Percentiles rank a stretch among this genome's conserved stretches.
Conservation (phyloP, 306 rosid genomes). For the Vigna trinervia region DNA sequence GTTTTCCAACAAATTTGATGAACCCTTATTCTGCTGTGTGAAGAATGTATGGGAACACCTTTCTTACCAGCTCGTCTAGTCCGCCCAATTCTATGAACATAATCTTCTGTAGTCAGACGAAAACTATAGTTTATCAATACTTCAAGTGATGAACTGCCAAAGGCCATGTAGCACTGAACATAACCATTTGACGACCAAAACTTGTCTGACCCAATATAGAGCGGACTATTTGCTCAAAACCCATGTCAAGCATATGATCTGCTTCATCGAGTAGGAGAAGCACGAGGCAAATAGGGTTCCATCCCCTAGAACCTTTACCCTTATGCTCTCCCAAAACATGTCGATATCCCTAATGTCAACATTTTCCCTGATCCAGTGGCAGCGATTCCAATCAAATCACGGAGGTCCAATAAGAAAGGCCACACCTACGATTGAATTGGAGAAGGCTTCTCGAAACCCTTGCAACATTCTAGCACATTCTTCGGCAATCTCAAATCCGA, state of each 20-base stretch:
- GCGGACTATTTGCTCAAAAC: too few species aligned
- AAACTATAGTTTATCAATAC: too few species aligned
- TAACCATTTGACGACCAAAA: too few species aligned
- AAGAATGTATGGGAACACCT: slow-evolving; percentile 96
- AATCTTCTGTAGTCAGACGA: too few species aligned
- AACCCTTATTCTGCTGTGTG: slow-evolving; percentile 78
- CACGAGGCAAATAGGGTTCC: slow-evolving; percentile 83
- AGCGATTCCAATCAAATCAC: slow-evolving; percentile 92
- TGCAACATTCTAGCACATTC: slow-evolving; percentile 79
- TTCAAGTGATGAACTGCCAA: too few species aligned
- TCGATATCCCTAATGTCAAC: slow-evolving; percentile 89
- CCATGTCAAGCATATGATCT: slow-evolving; percentile 94
- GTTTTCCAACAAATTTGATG: neutral
- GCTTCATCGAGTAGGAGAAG: slow-evolving; percentile 99
- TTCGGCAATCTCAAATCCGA: slow-evolving; percentile 66
- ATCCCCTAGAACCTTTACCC: slow-evolving; percentile 62
- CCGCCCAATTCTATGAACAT: too few species aligned
- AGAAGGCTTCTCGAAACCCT: slow-evolving; percentile 78
- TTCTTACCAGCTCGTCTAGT: slow-evolving; percentile 64
- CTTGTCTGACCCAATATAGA: too few species aligned
- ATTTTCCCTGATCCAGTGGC: slow-evolving; percentile 99
- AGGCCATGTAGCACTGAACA: too few species aligned
- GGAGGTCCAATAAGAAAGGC: slow-evolving; percentile 89
- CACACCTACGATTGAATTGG: slow-evolving; percentile 89
- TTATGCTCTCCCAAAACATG: slow-evolving; percentile 77